These are phyloP conservation scores for Sarocladium oryzae DNA, from an alignment of 2,329 filamentous ascomycete genomes.

Conservation along the genomic window DNA sequence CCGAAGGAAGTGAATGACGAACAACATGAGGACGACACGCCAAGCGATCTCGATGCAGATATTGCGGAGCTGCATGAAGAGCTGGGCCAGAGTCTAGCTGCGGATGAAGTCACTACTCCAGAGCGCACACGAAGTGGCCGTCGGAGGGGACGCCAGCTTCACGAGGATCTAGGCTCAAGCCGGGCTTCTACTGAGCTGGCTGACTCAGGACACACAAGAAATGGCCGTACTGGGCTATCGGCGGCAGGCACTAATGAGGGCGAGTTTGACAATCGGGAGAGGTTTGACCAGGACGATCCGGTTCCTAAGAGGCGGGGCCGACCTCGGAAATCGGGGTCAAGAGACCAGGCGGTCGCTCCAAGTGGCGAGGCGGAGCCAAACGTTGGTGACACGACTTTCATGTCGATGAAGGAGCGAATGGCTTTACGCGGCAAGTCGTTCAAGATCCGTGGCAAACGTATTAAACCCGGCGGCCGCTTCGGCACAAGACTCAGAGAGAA, in stretches of 20 bases:
- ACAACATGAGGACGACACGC: background rate
- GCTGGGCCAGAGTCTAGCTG: background rate
- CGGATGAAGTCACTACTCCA: background rate
- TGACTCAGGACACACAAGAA: constrained; percentile 15
- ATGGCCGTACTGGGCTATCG: constrained; percentile 24
- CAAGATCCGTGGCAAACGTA: constrained; percentile 34
- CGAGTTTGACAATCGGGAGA: background rate
- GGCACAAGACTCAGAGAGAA: background rate
- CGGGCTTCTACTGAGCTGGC: background rate
- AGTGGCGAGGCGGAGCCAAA: constrained; percentile 1
- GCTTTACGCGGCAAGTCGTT: constrained; percentile 46
- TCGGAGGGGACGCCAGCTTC: constrained; percentile 15
- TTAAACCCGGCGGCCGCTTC: background rate
- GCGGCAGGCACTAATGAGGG: constrained; percentile 9
- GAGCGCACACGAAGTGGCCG: constrained; percentile 21
- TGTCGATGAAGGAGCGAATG: constrained; percentile 54
- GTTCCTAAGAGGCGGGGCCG: constrained; percentile 17
- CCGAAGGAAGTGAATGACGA: background rate
- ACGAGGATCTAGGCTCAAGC: background rate
- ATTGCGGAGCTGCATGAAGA: constrained; percentile 1
- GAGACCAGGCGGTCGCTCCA: constrained; percentile 10
- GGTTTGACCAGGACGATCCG: background rate
- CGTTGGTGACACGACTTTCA: constrained; percentile 20
- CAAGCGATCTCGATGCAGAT: background rate
- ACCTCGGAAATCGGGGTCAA: constrained; percentile 20